Conservation (phyloP, 805 yeast species). For the Metschnikowia vanudenii region DNA sequence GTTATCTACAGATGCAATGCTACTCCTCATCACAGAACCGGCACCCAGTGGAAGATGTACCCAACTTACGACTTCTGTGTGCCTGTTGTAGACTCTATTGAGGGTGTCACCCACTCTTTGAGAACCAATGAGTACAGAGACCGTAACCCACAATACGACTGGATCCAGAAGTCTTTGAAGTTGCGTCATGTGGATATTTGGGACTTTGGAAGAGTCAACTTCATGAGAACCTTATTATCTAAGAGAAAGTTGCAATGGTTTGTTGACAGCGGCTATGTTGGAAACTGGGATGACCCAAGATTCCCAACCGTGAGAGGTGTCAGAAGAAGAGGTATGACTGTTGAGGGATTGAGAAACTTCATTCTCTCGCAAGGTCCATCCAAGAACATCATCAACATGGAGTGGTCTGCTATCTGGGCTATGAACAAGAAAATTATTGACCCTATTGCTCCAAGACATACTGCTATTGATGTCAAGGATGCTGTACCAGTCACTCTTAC, state of each 20-base stretch:
- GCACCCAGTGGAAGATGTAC: constrained; percentile 88
- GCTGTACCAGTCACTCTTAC: constrained; percentile 68
- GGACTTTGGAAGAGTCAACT: constrained; percentile 98
- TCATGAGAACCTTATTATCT: constrained; percentile 89
- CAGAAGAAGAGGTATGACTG: constrained; percentile 99
- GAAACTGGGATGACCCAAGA: constrained; percentile 98
- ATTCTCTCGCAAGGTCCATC: constrained; percentile 97
- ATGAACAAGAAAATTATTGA: constrained; percentile 95
- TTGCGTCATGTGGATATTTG: constrained; percentile 93
- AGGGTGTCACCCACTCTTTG: constrained; percentile 97
- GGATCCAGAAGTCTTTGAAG: constrained; percentile 81
- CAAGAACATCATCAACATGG: constrained; percentile 91
- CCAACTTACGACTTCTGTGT: constrained; percentile 99
- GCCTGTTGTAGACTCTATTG: constrained; percentile 91
- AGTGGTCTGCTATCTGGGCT: constrained; percentile 98
- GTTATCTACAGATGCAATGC: constrained; percentile 96
- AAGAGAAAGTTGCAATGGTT: constrained; percentile 99
- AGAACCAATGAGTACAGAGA: constrained; percentile 99
- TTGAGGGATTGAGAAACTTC: constrained; percentile 93
- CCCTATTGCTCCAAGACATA: constrained; percentile 94
- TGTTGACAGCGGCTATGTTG: constrained; percentile 84
- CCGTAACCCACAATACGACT: constrained; percentile 96
- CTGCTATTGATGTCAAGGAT: constrained; percentile 65
- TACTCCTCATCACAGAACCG: constrained; percentile 98
- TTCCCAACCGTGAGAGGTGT: constrained; percentile 99